phyloP scores from a whole-genome alignment of 371 early-diverging fungal genomes.

The Batkoa obscura region DNA sequence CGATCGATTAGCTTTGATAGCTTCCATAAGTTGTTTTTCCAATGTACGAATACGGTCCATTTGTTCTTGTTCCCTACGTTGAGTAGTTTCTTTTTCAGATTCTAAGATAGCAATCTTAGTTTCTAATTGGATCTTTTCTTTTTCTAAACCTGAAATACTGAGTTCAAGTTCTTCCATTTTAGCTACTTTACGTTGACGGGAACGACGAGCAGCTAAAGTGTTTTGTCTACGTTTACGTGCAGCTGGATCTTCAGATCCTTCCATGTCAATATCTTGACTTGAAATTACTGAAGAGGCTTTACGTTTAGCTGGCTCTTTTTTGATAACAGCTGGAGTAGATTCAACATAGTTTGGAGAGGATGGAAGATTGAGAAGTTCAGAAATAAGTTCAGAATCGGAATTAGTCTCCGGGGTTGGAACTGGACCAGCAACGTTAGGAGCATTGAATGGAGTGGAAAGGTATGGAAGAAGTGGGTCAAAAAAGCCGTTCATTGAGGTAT shows the following conservation, averaged over 20 bases:
- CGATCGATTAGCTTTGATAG: constrained; percentile 8
- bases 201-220: constrained; percentile 89
- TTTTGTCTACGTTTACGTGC: constrained; percentile 68
- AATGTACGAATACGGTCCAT: constrained; percentile 40
- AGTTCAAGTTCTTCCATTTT: constrained; percentile 67
- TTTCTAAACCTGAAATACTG: constrained; percentile 54
- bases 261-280: background rate
- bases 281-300: background rate
- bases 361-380: background rate
- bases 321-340: background rate
- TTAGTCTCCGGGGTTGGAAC: background rate
- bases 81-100: constrained; percentile 24
- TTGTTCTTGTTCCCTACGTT: constrained; percentile 15
- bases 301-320: background rate
- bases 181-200: constrained; percentile 67
- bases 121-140: constrained; percentile 43
- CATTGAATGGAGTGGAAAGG: background rate
- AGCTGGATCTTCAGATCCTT: constrained; percentile 19
- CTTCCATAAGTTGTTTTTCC: constrained; percentile 47
- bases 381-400: background rate
- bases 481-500: background rate
- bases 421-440: background rate
- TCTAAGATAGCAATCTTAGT: constrained; percentile 51
- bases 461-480: background rate
- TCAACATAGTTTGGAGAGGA: background rate